Conservation (phyloP, 2,329 filamentous ascomycete genomes). For the Sclerotiophoma versabilis region DNA sequence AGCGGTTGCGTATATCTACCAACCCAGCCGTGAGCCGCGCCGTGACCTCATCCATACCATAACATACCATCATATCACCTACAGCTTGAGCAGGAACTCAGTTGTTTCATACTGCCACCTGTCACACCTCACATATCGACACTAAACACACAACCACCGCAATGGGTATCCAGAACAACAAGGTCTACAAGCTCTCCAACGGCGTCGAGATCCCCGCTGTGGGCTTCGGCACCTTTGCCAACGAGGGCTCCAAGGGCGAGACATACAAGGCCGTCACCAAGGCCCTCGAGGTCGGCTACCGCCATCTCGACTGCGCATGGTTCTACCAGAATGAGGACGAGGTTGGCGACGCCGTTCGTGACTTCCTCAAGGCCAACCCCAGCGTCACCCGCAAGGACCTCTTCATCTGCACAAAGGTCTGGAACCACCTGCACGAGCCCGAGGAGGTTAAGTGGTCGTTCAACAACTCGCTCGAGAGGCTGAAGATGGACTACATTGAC, state of each 20-base stretch:
- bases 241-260: slow-evolving; percentile 67
- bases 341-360: slow-evolving; percentile 69
- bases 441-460: slow-evolving; percentile 68
- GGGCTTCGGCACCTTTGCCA: slow-evolving; percentile 77
- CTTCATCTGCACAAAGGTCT: slow-evolving; percentile 78
- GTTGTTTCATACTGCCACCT: slow-evolving; percentile 1
- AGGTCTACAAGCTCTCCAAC: slow-evolving; percentile 62
- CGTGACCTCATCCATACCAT: slow-evolving; percentile 12
- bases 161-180: slow-evolving; percentile 44
- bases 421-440: slow-evolving; percentile 61
- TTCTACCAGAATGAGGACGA: slow-evolving; percentile 76
- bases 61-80: slow-evolving; percentile 7
- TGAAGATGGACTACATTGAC: slow-evolving; percentile 70
- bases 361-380: slow-evolving; percentile 63
- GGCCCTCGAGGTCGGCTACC: slow-evolving; percentile 67
- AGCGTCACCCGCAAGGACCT: slow-evolving; percentile 65
- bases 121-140: background rate
- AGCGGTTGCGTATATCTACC: slow-evolving; percentile 24
- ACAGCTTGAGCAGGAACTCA: slow-evolving; percentile 16
- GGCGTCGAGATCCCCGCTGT: slow-evolving; percentile 71
- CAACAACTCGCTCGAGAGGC: slow-evolving; percentile 68
- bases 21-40: slow-evolving; percentile 15
- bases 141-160: slow-evolving; percentile 18
- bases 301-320: slow-evolving; percentile 73
- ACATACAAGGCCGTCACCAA: slow-evolving; percentile 64